Percentiles rank a stretch among this genome's conserved stretches.
Evolutionary conservation across 2,329 filamentous ascomycete genomes (phyloP).

Genomic region (Chrysosporium queenslandicum): DNA sequence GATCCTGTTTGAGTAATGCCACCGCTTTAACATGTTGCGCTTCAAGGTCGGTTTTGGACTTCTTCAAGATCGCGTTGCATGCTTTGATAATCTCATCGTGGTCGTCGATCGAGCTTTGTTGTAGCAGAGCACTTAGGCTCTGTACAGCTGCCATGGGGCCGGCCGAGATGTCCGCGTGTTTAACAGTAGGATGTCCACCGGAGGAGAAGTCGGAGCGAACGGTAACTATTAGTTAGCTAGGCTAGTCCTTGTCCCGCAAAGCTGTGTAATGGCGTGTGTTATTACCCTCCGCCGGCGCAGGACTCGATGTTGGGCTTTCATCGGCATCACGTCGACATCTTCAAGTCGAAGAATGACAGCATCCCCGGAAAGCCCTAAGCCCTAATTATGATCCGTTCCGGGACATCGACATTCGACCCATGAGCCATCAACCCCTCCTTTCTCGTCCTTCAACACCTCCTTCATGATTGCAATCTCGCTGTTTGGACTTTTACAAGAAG

Average conservation of each 20-base stretch:
- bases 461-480: not conserved
- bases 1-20: conserved; percentile 53
- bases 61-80: conserved; percentile 48
- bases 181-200: not conserved
- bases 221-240: too few relatives aligned
- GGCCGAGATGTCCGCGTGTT: not conserved
- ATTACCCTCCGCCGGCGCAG: not conserved
- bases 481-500: too few relatives aligned
- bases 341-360: conserved; percentile 1
- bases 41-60: conserved; percentile 46
- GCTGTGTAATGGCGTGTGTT: not conserved
- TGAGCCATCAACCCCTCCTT: not conserved
- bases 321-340: not conserved
- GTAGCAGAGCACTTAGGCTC: conserved; percentile 47
- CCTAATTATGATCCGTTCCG: conserved; percentile 2
- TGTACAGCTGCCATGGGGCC: conserved; percentile 29
- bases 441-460: not conserved
- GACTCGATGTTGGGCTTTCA: not conserved
- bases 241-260: too few relatives aligned
- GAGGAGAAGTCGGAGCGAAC: too few relatives aligned
- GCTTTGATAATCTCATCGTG: conserved; percentile 52
- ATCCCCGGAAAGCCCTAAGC: conserved; percentile 9
- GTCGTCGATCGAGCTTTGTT: conserved; percentile 50
- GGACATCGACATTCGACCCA: not conserved
- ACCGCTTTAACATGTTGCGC: conserved; percentile 51